Evolutionary conservation across 352 stramenopile species (phyloP).

Genomic region (Aphanomyces invadans): DNA sequence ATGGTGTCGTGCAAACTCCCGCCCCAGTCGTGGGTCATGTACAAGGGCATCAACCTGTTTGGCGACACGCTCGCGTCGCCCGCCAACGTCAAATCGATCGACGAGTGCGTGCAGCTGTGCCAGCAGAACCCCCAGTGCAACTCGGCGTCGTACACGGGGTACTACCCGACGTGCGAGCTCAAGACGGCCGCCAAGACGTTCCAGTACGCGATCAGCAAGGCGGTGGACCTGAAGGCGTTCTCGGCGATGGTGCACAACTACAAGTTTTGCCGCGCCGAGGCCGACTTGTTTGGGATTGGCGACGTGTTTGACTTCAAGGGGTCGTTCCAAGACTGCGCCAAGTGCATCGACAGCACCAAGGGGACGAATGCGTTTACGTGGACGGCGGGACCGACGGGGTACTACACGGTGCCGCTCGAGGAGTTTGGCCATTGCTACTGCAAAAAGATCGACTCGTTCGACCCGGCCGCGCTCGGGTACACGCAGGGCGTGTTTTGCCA

Average conservation of each 20-base stretch:
- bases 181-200: neutral
- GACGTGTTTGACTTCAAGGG: slow-evolving; percentile 7
- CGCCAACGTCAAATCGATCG: neutral
- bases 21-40: neutral
- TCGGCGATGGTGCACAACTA: neutral
- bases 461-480: neutral
- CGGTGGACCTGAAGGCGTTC: neutral
- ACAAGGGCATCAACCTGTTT: neutral
- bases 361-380: slow-evolving; percentile 17
- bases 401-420: neutral
- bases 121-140: neutral
- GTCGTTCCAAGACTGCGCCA: slow-evolving; percentile 13
- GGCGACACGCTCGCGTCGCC: neutral
- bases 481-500: neutral
- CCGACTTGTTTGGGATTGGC: neutral
- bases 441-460: neutral
- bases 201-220: neutral
- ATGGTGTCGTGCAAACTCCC: neutral
- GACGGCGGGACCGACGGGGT: neutral
- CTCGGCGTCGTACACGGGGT: neutral
- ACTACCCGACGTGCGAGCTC: neutral
- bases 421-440: neutral
- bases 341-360: slow-evolving; percentile 14
- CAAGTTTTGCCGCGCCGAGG: neutral
- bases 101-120: neutral